Percentiles rank a stretch among this genome's conserved stretches.
phyloP scores from a whole-genome alignment of 345 rosid genomes.

The Microthlaspi erraticum region DNA sequence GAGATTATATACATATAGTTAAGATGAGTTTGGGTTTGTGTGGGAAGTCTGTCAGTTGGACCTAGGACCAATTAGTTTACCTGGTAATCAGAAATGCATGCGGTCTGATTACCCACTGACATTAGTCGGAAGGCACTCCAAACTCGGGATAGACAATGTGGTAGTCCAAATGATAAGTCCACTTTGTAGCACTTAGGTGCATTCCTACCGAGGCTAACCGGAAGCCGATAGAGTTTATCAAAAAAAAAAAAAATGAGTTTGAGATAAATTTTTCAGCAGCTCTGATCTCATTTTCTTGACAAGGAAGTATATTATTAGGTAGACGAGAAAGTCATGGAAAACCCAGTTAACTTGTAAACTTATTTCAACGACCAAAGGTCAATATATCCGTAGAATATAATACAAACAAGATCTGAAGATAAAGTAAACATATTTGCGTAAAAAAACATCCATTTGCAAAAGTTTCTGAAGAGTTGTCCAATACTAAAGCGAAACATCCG shows the following conservation, averaged over 20 bases:
- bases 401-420: neutral
- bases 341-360: constrained; percentile 22
- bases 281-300: constrained; percentile 34
- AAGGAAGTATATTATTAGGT: constrained; percentile 36
- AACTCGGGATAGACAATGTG: no score
- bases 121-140: no score
- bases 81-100: no score
- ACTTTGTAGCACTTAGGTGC: no score
- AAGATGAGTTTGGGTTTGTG: no score
- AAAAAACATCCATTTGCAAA: constrained; percentile 28
- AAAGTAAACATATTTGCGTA: constrained; percentile 18
- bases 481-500: constrained; percentile 36
- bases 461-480: neutral
- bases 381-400: neutral
- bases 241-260: neutral
- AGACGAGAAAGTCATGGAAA: constrained; percentile 41
- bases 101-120: no score
- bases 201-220: no score
- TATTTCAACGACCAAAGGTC: constrained; percentile 25
- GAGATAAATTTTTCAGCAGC: constrained; percentile 7
- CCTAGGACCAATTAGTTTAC: no score
- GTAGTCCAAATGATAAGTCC: no score
- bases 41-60: no score
- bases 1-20: neutral
- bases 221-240: no score